Percentiles rank a stretch among this genome's conserved stretches.
phyloP scores from a whole-genome alignment of 139 green algal species.

The Picochlorum costavermella region DNA sequence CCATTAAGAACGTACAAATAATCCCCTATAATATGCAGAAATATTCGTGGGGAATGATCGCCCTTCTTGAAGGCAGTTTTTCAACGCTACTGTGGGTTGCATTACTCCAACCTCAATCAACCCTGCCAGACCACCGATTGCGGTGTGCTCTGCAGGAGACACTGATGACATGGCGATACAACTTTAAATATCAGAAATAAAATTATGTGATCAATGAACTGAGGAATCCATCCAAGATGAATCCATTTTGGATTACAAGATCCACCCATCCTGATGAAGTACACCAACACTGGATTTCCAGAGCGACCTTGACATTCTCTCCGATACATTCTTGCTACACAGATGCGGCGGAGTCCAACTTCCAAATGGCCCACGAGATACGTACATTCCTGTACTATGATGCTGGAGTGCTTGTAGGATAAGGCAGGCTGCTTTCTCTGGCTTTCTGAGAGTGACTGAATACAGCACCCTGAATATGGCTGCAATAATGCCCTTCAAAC shows the following conservation, averaged over 20 bases:
- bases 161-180: slow-evolving; percentile 15
- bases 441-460: slow-evolving; percentile 20
- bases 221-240: no score
- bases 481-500: slow-evolving; percentile 9
- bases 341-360: no score
- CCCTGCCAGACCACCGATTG: slow-evolving; percentile 61
- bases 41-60: slow-evolving; percentile 55
- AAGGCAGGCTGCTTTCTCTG: slow-evolving; percentile 22
- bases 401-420: slow-evolving; percentile 30
- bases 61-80: slow-evolving; percentile 78
- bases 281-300: no score
- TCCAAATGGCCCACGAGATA: no score
- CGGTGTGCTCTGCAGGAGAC: slow-evolving; percentile 60
- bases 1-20: slow-evolving; percentile 37
- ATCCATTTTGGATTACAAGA: no score
- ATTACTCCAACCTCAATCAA: slow-evolving; percentile 64
- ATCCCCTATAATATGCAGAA: slow-evolving; percentile 67
- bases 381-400: no score
- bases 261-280: no score
- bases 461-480: slow-evolving; percentile 15
- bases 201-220: not conserved
- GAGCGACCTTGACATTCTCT: no score
- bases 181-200: not conserved
- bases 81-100: slow-evolving; percentile 75
- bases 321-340: no score